Conservation (phyloP, 768 basidiomycete species). For the Hortiboletus flavorubellus region DNA sequence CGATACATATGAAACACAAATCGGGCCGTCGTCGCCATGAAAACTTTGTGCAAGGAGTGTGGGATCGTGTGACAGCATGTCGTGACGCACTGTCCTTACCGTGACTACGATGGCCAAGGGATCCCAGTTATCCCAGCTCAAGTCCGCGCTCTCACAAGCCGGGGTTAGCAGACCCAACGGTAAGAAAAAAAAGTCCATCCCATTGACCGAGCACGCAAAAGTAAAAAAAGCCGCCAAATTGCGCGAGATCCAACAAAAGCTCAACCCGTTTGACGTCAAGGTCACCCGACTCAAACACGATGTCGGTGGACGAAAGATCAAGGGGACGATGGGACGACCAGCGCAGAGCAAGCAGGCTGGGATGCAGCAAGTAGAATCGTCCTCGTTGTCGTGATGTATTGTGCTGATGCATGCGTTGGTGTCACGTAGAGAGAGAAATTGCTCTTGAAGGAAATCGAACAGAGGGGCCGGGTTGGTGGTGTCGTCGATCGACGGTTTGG, state of each 20-base stretch:
- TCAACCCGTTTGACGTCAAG: constrained; percentile 94
- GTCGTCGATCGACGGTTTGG: constrained; percentile 94
- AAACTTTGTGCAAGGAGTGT: neutral
- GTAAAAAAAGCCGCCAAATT: constrained; percentile 78
- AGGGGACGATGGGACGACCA: constrained; percentile 79
- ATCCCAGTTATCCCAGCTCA: constrained; percentile 90
- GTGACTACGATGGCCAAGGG: constrained; percentile 48
- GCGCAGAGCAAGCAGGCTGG: constrained; percentile 89
- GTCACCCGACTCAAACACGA: constrained; percentile 92
- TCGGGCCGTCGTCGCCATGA: too few species aligned
- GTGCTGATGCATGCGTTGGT: constrained; percentile 3
- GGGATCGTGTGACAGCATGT: neutral
- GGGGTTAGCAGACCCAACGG: constrained; percentile 65
- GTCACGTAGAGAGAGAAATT: constrained; percentile 72
- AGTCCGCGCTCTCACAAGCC: constrained; percentile 74
- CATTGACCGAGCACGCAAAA: constrained; percentile 69
- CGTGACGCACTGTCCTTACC: neutral
- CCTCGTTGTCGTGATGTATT: neutral
- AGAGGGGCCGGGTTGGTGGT: constrained; percentile 79
- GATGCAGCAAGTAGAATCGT: constrained; percentile 70
- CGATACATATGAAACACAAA: too few species aligned
- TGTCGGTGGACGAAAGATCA: constrained; percentile 84
- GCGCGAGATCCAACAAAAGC: constrained; percentile 74
- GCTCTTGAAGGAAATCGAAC: constrained; percentile 82
- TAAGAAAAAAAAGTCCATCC: constrained; percentile 65